Evolutionary conservation across 331 rosid genomes (phyloP).

Genomic region (Cucumis variabilis): DNA sequence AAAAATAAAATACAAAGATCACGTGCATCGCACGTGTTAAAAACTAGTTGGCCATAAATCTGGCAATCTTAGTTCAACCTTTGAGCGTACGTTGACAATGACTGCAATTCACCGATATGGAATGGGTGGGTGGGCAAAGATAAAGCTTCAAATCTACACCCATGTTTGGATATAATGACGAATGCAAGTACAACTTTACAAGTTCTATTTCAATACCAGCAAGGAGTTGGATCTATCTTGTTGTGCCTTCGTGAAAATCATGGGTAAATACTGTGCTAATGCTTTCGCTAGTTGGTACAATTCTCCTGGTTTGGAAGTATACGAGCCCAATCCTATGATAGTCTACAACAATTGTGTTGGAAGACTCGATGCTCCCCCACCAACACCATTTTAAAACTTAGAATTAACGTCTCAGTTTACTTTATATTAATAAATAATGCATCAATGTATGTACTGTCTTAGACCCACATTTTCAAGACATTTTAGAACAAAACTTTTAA

Average conservation of each 20-base stretch:
- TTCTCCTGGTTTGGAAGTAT: background rate
- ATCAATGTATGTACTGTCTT: background rate
- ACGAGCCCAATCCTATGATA: background rate
- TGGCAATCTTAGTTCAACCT: background rate
- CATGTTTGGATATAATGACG: slow-evolving; percentile 18
- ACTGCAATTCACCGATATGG: slow-evolving; percentile 8
- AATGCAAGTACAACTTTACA: background rate
- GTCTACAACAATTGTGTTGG: background rate
- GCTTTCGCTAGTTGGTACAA: background rate
- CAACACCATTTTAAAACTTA: background rate
- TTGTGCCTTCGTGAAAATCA: background rate
- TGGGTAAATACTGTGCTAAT: background rate
- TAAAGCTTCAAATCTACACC: background rate
- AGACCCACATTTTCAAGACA: background rate
- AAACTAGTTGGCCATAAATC: background rate
- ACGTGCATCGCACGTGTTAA: too few species aligned
- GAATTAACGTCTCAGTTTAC: background rate
- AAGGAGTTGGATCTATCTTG: background rate
- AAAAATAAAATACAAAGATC: too few species aligned
- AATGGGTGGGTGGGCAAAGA: background rate
- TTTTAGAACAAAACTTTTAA: background rate
- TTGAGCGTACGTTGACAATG: background rate
- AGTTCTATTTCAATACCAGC: background rate
- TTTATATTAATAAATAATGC: background rate
- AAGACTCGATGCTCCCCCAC: background rate